These are phyloP conservation scores for Isatis tinctoria DNA, from an alignment of 345 rosid species.

Conservation along the genomic window DNA sequence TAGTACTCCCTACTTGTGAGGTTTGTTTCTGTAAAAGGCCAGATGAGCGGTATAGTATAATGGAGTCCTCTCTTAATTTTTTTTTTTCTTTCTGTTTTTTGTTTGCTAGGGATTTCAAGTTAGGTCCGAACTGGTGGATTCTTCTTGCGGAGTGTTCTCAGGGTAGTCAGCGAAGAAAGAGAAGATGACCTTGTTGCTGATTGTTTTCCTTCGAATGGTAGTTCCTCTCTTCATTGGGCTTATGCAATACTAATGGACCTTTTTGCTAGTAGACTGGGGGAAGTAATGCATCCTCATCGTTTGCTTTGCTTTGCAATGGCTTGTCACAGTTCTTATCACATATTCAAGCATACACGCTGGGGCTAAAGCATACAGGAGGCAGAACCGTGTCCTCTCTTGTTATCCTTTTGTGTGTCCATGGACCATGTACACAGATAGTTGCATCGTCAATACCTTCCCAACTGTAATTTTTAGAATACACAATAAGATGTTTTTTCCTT, in stretches of 20 bases:
- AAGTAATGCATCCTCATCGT: background rate
- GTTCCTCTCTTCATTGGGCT: background rate
- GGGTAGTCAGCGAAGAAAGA: background rate
- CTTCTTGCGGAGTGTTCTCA: background rate
- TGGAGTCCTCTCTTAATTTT: too few species aligned
- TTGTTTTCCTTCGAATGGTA: background rate
- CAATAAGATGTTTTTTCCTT: too few species aligned
- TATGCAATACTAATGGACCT: background rate
- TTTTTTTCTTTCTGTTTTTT: too few species aligned
- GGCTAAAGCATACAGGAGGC: background rate
- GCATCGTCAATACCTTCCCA: too few species aligned
- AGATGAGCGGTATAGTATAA: too few species aligned
- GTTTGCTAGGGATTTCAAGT: too few species aligned
- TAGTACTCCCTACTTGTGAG: too few species aligned
- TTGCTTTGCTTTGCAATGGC: background rate
- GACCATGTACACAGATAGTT: too few species aligned
- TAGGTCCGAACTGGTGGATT: background rate
- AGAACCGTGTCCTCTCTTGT: background rate
- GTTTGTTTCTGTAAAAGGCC: too few species aligned
- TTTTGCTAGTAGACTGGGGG: background rate
- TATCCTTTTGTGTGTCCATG: background rate
- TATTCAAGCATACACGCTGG: background rate
- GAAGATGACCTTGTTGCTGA: background rate
- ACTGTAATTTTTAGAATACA: too few species aligned
- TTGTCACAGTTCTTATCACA: background rate